phyloP scores from a whole-genome alignment of 805 yeast genomes.

The Candida sakaeoensis region DNA sequence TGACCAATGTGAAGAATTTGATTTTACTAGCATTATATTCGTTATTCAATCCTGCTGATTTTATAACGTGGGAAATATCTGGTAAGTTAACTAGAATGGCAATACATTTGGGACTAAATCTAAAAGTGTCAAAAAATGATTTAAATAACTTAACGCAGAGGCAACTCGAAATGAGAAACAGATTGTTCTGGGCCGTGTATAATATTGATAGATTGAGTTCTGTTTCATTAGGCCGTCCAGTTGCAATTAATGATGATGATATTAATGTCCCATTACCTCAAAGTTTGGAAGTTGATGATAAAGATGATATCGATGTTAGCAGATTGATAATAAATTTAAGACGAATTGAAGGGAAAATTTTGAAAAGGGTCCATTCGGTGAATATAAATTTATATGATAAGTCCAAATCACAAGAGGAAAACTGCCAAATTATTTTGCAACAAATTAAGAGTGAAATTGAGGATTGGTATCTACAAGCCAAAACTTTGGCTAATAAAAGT shows the following conservation, averaged over 20 bases:
- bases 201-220: constrained; percentile 47
- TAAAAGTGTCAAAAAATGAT: constrained; percentile 22
- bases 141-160: constrained; percentile 1
- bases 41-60: constrained; percentile 47
- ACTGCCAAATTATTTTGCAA: constrained; percentile 21
- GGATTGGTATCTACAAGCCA: constrained; percentile 25
- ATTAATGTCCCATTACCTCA: constrained; percentile 42
- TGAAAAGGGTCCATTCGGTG: constrained; percentile 44
- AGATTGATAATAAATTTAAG: constrained; percentile 42
- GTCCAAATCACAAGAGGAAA: constrained; percentile 23
- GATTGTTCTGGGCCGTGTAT: constrained; percentile 50
- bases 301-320: constrained; percentile 37
- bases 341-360: constrained; percentile 45
- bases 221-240: constrained; percentile 46
- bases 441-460: constrained; percentile 34
- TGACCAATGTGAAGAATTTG: constrained; percentile 38
- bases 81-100: constrained; percentile 45
- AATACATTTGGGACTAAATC: constrained; percentile 45
- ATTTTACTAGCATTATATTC: constrained; percentile 47
- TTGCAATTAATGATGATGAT: constrained; percentile 47
- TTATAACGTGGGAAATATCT: constrained; percentile 50
- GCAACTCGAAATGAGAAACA: constrained; percentile 41
- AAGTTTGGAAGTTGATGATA: constrained; percentile 38
- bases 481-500: neutral
- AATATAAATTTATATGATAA: constrained; percentile 24